Percentiles rank a stretch among this genome's conserved stretches.
Conservation (phyloP, 768 basidiomycete species). For the Rhodocollybia butyracea region DNA sequence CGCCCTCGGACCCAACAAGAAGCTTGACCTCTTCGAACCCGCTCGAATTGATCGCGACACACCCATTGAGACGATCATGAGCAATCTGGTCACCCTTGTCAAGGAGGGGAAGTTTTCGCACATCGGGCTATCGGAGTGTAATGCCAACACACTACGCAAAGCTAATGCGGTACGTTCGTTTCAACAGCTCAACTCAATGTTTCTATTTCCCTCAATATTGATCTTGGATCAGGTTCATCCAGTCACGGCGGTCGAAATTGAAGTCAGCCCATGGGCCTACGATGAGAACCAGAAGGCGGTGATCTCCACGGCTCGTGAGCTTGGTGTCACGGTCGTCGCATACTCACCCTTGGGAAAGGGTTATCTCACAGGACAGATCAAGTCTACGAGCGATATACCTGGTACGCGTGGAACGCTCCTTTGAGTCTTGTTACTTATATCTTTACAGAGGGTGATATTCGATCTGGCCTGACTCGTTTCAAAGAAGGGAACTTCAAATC, state of each 20-base stretch:
- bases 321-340: slow-evolving; percentile 33
- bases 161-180: slow-evolving; percentile 24
- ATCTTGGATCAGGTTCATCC: slow-evolving; percentile 25
- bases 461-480: slow-evolving; percentile 38
- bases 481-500: slow-evolving; percentile 41
- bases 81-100: slow-evolving; percentile 37
- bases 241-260: slow-evolving; percentile 30
- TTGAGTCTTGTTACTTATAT: not conserved
- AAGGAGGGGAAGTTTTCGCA: slow-evolving; percentile 34
- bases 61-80: slow-evolving; percentile 41
- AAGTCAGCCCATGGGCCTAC: slow-evolving; percentile 30
- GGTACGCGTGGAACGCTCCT: slow-evolving; percentile 12
- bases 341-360: slow-evolving; percentile 40
- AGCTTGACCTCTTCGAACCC: slow-evolving; percentile 54
- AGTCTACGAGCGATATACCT: slow-evolving; percentile 30
- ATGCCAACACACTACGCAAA: slow-evolving; percentile 39
- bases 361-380: slow-evolving; percentile 40
- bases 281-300: slow-evolving; percentile 26
- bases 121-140: slow-evolving; percentile 31
- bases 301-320: slow-evolving; percentile 28
- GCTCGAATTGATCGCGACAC: slow-evolving; percentile 40
- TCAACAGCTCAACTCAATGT: no score
- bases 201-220: slow-evolving; percentile 25
- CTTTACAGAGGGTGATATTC: slow-evolving; percentile 35
- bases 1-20: slow-evolving; percentile 44